Conservation (phyloP, 2,329 filamentous ascomycete genomes). For the Cladosporium sp. region DNA sequence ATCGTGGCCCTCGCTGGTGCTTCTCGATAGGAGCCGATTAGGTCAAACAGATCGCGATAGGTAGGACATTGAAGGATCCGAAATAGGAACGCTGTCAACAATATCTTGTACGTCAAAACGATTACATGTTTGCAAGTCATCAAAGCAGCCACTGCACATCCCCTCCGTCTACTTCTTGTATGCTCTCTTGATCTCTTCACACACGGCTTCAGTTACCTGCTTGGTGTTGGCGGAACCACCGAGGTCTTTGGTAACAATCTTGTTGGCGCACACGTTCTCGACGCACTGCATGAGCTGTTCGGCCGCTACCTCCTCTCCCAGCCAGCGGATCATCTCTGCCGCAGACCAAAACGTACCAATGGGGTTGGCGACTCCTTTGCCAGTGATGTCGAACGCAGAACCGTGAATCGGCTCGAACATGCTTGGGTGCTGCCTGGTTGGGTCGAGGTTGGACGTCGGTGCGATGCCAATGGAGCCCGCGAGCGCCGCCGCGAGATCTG, state of each 20-base stretch:
- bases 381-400: constrained; percentile 57
- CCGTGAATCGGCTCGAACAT: constrained; percentile 63
- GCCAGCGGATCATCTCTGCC: constrained; percentile 55
- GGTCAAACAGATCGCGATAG: no score
- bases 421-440: constrained; percentile 54
- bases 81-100: no score
- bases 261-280: constrained; percentile 50
- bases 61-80: no score
- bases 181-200: constrained; percentile 29
- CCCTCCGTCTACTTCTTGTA: not conserved
- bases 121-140: no score
- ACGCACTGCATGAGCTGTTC: constrained; percentile 48
- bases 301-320: constrained; percentile 51
- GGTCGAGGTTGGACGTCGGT: constrained; percentile 66
- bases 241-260: constrained; percentile 50
- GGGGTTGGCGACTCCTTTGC: constrained; percentile 54
- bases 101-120: no score
- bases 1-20: no score
- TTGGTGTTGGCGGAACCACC: constrained; percentile 44
- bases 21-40: no score
- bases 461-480: constrained; percentile 70
- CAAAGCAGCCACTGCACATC: no score
- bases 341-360: constrained; percentile 58
- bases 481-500: constrained; percentile 64
- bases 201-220: constrained; percentile 41